Evolutionary conservation across 1,284 basidiomycete genomes (phyloP).

Genomic region (Pyrrhoderma lamaoense): DNA sequence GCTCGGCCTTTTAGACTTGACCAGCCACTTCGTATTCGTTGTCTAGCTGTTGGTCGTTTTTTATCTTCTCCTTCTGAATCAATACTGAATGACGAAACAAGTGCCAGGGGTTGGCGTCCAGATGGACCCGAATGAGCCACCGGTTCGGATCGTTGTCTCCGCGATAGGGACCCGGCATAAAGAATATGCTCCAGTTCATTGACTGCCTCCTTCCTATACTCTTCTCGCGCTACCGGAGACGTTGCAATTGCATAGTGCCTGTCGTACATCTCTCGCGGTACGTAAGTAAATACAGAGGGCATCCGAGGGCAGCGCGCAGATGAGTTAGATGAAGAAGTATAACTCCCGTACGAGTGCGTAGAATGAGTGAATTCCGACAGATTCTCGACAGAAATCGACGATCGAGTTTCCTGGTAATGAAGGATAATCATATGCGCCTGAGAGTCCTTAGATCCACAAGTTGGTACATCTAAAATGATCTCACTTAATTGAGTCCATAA

Average conservation of each 20-base stretch:
- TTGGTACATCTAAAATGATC: constrained; percentile 11
- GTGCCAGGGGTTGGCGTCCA: constrained; percentile 5
- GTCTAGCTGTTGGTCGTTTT: neutral
- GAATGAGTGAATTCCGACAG: constrained; percentile 4
- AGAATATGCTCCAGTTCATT: constrained; percentile 13
- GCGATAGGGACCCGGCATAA: neutral
- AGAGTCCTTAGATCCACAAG: neutral
- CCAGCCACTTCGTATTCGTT: constrained; percentile 4
- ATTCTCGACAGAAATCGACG: neutral
- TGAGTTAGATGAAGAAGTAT: neutral
- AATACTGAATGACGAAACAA: constrained; percentile 18
- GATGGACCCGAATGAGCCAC: neutral
- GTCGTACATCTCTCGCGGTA: constrained; percentile 13
- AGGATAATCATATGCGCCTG: constrained; percentile 15
- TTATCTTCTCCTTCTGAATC: constrained; percentile 6
- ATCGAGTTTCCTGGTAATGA: neutral
- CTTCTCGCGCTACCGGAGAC: neutral
- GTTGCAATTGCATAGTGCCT: constrained; percentile 4
- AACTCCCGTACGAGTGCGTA: too few species aligned
- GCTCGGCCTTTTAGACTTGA: neutral
- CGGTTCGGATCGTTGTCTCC: neutral
- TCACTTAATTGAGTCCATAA: constrained; percentile 3
- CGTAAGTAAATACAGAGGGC: constrained; percentile 15
- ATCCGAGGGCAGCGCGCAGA: neutral
- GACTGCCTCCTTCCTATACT: neutral